phyloP scores from a whole-genome alignment of 2,329 filamentous ascomycete species.

The Arthroderma sp. region DNA sequence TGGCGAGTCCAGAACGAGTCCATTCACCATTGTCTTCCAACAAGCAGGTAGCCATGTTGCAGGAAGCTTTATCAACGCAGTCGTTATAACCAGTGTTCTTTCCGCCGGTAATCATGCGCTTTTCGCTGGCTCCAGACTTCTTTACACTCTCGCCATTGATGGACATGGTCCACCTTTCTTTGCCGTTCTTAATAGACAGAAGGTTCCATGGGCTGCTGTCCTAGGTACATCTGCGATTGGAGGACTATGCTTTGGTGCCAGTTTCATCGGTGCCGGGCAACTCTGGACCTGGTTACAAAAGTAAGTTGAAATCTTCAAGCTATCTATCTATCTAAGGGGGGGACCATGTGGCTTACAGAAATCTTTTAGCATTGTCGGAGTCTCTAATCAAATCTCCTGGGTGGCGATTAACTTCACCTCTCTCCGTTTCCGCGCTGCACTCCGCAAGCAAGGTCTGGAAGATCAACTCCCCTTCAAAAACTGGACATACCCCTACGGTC shows the following conservation, averaged over 20 bases:
- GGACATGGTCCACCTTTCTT: conserved; percentile 46
- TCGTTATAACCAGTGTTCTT: conserved; percentile 46
- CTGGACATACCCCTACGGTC: conserved; percentile 53
- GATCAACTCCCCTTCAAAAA: conserved; percentile 52
- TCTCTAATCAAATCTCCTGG: conserved; percentile 56
- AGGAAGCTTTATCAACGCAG: conserved; percentile 48
- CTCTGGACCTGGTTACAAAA: conserved; percentile 56
- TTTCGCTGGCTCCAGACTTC: conserved; percentile 42
- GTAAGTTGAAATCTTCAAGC: conserved; percentile 20
- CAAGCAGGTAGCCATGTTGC: conserved; percentile 42
- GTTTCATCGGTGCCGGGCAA: conserved; percentile 52
- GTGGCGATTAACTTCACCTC: conserved; percentile 49
- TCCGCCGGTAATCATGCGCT: conserved; percentile 48
- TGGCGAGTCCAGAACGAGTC: conserved; percentile 36
- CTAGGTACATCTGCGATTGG: conserved; percentile 41
- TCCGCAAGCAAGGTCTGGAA: conserved; percentile 46
- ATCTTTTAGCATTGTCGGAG: conserved; percentile 44
- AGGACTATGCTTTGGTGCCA: conserved; percentile 50
- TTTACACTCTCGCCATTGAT: conserved; percentile 44
- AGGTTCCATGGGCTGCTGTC: conserved; percentile 42
- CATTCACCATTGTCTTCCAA: conserved; percentile 50
- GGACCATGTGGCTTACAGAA: conserved; percentile 2
- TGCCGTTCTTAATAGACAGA: conserved; percentile 35
- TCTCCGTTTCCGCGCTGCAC: conserved; percentile 48
- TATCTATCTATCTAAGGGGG: neutral